Conservation (phyloP, 192 early-diverging fungal genomes). For the Neocallimastix lanati region DNA sequence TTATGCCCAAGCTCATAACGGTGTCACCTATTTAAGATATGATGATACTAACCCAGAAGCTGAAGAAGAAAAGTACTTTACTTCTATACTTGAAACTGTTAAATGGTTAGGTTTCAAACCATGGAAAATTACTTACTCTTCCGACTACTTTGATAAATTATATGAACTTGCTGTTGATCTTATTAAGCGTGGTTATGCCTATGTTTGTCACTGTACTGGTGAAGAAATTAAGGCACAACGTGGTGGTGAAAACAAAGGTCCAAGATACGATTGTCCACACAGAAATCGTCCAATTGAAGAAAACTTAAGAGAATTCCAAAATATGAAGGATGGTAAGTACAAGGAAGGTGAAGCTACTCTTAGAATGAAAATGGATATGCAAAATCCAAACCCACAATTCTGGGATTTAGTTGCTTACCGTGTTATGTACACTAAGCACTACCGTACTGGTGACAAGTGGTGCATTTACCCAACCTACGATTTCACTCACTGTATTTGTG, state of each 20-base stretch:
- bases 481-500: constrained; percentile 94
- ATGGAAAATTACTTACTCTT: constrained; percentile 81
- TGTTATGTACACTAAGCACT: constrained; percentile 75
- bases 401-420: constrained; percentile 99
- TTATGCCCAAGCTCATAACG: constrained; percentile 75
- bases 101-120: constrained; percentile 94
- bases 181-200: constrained; percentile 74
- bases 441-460: constrained; percentile 83
- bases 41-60: constrained; percentile 81
- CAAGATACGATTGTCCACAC: constrained; percentile 74
- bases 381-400: constrained; percentile 94
- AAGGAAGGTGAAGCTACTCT: constrained; percentile 74
- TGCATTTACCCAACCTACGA: constrained; percentile 99
- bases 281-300: constrained; percentile 81
- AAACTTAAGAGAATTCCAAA: constrained; percentile 79
- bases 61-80: constrained; percentile 91
- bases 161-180: constrained; percentile 89
- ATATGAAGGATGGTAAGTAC: constrained; percentile 97
- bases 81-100: constrained; percentile 80
- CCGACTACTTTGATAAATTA: constrained; percentile 90
- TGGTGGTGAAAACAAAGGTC: constrained; percentile 75
- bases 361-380: constrained; percentile 99
- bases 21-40: constrained; percentile 78
- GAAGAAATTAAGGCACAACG: constrained; percentile 82
- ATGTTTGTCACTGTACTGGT: constrained; percentile 87